Percentiles rank a stretch among this genome's conserved stretches.
These are phyloP conservation scores for Penicillium soppii DNA, from an alignment of 495 filamentous ascomycete genomes.

Conservation along the genomic window DNA sequence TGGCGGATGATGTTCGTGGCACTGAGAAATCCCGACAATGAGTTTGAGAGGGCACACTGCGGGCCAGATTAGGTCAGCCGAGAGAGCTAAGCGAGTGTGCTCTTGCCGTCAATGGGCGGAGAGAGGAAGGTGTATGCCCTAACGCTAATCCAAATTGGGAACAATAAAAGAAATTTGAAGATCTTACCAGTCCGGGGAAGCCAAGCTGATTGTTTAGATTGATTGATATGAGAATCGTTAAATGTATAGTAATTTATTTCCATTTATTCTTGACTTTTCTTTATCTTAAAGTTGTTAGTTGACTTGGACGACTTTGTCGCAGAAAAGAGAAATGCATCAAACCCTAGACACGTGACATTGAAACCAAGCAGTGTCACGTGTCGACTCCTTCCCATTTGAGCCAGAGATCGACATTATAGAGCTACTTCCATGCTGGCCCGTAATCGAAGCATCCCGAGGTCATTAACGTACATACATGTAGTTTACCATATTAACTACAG, in stretches of 20 bases:
- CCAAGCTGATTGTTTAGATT: not conserved
- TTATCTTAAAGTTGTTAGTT: not conserved
- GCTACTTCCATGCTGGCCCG: no score
- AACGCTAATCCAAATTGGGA: conserved; percentile 10
- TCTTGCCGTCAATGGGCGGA: conserved; percentile 21
- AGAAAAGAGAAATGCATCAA: not conserved
- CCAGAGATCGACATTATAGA: not conserved
- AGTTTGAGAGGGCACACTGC: conserved; percentile 41
- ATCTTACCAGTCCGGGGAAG: conserved; percentile 10
- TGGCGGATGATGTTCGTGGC: conserved; percentile 54
- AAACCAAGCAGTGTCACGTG: conserved; percentile 5
- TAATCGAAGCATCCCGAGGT: no score
- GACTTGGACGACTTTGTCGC: not conserved
- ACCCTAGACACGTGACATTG: conserved; percentile 1
- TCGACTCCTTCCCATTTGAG: not conserved
- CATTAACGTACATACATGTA: no score
- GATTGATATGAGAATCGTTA: not conserved
- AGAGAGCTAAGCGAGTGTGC: conserved; percentile 46
- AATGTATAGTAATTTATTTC: not conserved
- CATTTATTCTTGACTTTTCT: not conserved
- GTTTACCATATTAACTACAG: no score
- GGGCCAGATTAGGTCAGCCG: conserved; percentile 49
- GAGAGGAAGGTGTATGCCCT: conserved; percentile 16
- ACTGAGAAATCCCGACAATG: conserved; percentile 45
- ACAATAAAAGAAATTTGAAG: conserved; percentile 5